A percentile compares a stretch with the other conserved stretches of the same genome.
These are phyloP conservation scores for Brettanomyces sp. DNA, from an alignment of 805 yeast genomes.

Conservation along the genomic window DNA sequence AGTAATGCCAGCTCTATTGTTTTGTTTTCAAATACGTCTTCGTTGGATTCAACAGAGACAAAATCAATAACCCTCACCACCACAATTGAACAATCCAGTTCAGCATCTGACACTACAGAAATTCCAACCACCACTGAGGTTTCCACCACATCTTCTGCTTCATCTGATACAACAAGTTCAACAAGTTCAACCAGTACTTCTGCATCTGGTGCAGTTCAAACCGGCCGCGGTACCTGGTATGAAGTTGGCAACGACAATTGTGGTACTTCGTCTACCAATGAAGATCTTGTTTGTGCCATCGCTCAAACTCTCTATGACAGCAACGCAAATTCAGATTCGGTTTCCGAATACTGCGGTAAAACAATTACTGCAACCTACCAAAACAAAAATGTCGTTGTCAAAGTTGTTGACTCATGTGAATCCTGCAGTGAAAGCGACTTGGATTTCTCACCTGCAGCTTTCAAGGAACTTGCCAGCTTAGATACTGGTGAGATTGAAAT, in stretches of 20 bases:
- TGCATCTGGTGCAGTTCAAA: constrained; percentile 4
- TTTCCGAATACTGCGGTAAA: constrained; percentile 40
- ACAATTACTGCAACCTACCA: constrained; percentile 35
- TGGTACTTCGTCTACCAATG: constrained; percentile 31
- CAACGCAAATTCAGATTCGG: constrained; percentile 14
- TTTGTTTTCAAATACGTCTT: too few relatives aligned
- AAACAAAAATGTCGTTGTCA: constrained; percentile 42
- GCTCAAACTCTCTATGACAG: constrained; percentile 32
- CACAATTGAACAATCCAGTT: too few relatives aligned
- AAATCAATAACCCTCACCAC: too few relatives aligned
- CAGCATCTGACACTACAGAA: too few relatives aligned
- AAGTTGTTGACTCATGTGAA: constrained; percentile 45
- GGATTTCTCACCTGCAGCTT: constrained; percentile 49
- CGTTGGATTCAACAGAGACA: too few relatives aligned
- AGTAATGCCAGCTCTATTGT: neutral
- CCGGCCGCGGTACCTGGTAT: constrained; percentile 45
- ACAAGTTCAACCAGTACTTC: constrained; percentile 2
- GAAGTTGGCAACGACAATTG: constrained; percentile 40
- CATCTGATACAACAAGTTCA: neutral
- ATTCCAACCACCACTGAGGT: neutral
- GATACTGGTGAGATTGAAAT: constrained; percentile 37
- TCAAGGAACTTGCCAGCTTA: constrained; percentile 34
- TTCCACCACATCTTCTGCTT: constrained; percentile 1
- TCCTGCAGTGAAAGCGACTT: constrained; percentile 38
- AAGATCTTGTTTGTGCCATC: constrained; percentile 41